A percentile compares a stretch with the other conserved stretches of the same genome.
These are phyloP conservation scores for Panaeolus cyanescens DNA, from an alignment of 768 basidiomycete species.

Conservation along the genomic window DNA sequence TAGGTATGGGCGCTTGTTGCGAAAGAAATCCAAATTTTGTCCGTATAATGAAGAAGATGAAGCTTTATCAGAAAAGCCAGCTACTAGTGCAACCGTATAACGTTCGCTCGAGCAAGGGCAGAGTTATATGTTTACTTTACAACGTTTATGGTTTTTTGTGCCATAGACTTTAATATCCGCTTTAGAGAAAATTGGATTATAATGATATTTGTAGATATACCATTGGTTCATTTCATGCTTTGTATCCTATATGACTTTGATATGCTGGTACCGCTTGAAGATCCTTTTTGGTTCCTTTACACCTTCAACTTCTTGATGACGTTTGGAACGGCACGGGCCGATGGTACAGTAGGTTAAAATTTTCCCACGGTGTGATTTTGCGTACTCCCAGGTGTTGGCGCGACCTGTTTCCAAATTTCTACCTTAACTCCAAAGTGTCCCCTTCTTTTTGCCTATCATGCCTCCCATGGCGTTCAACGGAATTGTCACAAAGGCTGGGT, in stretches of 20 bases:
- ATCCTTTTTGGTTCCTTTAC: no score
- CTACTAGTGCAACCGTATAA: background rate
- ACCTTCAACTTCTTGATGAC: background rate
- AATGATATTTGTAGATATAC: background rate
- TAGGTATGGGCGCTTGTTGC: conserved; percentile 44
- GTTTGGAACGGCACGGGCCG: background rate
- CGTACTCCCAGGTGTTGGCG: background rate
- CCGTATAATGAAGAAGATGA: conserved; percentile 22
- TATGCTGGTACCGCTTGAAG: no score
- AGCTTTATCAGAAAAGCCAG: background rate
- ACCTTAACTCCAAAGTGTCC: background rate
- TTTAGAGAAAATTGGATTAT: background rate
- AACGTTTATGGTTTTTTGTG: background rate
- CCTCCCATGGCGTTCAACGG: conserved; percentile 79
- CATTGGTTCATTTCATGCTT: no score
- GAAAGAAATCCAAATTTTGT: conserved; percentile 44
- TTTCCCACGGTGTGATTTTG: conserved; percentile 1
- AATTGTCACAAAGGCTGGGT: conserved; percentile 77
- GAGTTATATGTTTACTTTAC: background rate
- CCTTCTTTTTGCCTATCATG: conserved; percentile 41
- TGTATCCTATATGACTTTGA: no score
- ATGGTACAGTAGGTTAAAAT: background rate
- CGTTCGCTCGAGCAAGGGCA: background rate
- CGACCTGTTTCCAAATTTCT: background rate
- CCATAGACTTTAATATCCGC: background rate